Percentiles rank a stretch among this genome's conserved stretches.
Conservation (phyloP, 345 rosid species). For the Cardamine occulta region DNA sequence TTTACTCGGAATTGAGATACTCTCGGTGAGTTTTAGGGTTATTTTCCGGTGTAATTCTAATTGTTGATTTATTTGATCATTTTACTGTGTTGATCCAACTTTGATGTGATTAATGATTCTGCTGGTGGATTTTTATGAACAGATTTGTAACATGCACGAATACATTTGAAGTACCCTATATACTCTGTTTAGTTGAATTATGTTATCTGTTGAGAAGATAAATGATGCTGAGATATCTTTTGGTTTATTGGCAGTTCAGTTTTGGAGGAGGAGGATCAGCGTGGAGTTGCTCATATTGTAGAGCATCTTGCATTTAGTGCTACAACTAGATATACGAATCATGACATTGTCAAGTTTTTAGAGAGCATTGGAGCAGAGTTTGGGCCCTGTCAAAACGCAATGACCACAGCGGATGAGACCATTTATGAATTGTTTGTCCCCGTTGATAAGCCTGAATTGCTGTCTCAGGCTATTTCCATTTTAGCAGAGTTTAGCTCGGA, state of each 20-base stretch:
- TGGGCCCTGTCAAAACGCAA: constrained; percentile 95
- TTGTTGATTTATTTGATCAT: neutral
- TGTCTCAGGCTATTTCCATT: constrained; percentile 83
- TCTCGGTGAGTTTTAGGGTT: neutral
- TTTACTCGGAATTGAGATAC: neutral
- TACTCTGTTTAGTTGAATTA: constrained; percentile 10
- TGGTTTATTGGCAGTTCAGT: constrained; percentile 84
- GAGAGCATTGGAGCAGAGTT: constrained; percentile 97
- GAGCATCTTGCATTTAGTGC: constrained; percentile 98
- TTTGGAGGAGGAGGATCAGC: constrained; percentile 94
- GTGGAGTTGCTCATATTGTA: constrained; percentile 93
- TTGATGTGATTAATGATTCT: constrained; percentile 22
- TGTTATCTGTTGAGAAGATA: constrained; percentile 15
- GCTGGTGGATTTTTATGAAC: neutral
- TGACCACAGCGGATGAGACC: constrained; percentile 89
- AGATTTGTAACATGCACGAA: constrained; percentile 22
- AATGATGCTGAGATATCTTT: constrained; percentile 45
- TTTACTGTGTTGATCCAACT: constrained; percentile 27
- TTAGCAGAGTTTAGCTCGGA: constrained; percentile 89
- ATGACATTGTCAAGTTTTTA: constrained; percentile 84
- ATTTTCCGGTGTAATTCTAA: constrained; percentile 5
- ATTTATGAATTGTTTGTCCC: constrained; percentile 91
- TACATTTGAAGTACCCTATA: neutral
- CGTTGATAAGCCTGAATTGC: constrained; percentile 64
- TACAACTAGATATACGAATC: constrained; percentile 78